phyloP scores from a whole-genome alignment of 2,329 filamentous ascomycete genomes.

The Dichotomopilus funicola region DNA sequence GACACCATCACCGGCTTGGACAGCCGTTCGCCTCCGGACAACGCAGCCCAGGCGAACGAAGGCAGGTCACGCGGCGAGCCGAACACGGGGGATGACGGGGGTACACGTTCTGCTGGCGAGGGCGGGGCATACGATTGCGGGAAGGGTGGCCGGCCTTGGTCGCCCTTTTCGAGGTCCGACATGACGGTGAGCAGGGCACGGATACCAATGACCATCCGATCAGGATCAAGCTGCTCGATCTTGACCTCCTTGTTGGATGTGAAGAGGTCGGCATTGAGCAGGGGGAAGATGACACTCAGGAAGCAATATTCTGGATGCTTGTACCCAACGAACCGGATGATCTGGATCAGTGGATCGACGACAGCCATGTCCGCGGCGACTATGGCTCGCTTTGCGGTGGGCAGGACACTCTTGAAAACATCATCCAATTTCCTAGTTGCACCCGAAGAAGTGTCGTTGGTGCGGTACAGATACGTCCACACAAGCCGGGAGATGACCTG shows the following conservation, averaged over 20 bases:
- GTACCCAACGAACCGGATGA: slow-evolving; percentile 90
- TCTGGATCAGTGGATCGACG: slow-evolving; percentile 83
- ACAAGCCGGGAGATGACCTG: slow-evolving; percentile 84
- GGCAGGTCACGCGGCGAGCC: slow-evolving; percentile 31
- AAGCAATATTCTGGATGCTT: slow-evolving; percentile 93
- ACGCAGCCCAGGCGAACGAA: slow-evolving; percentile 22
- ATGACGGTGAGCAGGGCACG: slow-evolving; percentile 89
- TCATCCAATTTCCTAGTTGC: slow-evolving; percentile 81
- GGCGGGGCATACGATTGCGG: slow-evolving; percentile 56
- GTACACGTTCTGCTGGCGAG: slow-evolving; percentile 36
- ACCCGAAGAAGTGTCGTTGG: slow-evolving; percentile 61
- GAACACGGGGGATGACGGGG: slow-evolving; percentile 45
- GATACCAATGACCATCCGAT: slow-evolving; percentile 96
- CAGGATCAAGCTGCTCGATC: slow-evolving; percentile 89
- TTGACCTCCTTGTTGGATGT: slow-evolving; percentile 67
- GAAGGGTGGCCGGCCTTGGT: slow-evolving; percentile 72
- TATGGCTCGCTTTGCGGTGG: slow-evolving; percentile 71
- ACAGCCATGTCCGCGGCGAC: slow-evolving; percentile 78
- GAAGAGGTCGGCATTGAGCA: slow-evolving; percentile 91
- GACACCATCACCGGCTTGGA: slow-evolving; percentile 58
- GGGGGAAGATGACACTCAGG: slow-evolving; percentile 82
- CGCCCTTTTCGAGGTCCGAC: slow-evolving; percentile 81
- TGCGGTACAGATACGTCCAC: slow-evolving; percentile 91
- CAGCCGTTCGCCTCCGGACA: slow-evolving; percentile 53
- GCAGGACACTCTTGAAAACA: slow-evolving; percentile 76